A percentile compares a stretch with the other conserved stretches of the same genome.
Conservation (phyloP, 1,284 basidiomycete genomes). For the Moesziomyces sp. region DNA sequence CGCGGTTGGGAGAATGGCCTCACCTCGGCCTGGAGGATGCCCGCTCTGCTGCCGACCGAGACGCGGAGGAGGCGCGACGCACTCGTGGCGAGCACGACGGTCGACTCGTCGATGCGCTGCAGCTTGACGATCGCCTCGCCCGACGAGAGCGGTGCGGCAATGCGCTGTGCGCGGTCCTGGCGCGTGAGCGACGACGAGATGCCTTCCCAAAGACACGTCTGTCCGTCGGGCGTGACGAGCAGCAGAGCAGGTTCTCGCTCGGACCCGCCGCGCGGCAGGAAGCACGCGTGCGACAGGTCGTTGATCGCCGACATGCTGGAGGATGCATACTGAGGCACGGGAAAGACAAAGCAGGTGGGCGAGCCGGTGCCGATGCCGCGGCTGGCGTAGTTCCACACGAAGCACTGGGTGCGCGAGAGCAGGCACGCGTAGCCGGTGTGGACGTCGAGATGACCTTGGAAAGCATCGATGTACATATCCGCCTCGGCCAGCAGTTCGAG, state of each 20-base stretch:
- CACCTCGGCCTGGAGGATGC: constrained; percentile 45
- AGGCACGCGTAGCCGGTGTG: constrained; percentile 57
- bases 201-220: constrained; percentile 53
- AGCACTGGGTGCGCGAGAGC: constrained; percentile 49
- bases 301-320: constrained; percentile 30
- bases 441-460: constrained; percentile 49
- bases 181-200: constrained; percentile 47
- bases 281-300: constrained; percentile 37
- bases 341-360: constrained; percentile 55
- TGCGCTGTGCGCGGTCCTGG: constrained; percentile 36
- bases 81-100: constrained; percentile 51
- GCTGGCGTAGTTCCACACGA: constrained; percentile 61
- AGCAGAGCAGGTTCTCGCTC: constrained; percentile 56
- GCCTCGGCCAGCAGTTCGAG: constrained; percentile 30
- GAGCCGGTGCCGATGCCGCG: constrained; percentile 40
- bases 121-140: constrained; percentile 45
- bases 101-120: constrained; percentile 39
- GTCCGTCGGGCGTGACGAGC: constrained; percentile 47
- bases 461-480: constrained; percentile 52
- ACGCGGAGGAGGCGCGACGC: constrained; percentile 49
- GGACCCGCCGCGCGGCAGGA: constrained; percentile 34
- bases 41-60: constrained; percentile 45
- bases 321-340: constrained; percentile 39
- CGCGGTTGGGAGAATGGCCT: constrained; percentile 54
- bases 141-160: constrained; percentile 27